Evolutionary conservation across 176 grass and related monocot genomes (phyloP).

Genomic region (Cenchrus purpureus): DNA sequence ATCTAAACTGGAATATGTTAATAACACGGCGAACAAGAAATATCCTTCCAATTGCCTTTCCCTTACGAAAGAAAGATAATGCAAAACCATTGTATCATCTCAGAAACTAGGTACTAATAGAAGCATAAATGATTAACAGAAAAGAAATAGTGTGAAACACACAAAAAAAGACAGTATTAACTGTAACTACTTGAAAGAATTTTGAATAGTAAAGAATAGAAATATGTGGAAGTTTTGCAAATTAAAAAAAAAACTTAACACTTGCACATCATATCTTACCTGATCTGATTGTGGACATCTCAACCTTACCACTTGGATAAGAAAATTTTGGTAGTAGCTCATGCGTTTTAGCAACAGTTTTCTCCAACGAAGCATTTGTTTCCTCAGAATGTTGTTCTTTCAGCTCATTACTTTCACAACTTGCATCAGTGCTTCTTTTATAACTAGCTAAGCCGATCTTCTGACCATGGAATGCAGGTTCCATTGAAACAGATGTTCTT

Average conservation of each 20-base stretch:
- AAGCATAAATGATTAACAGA: neutral
- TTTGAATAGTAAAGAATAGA: neutral
- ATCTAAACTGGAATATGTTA: neutral
- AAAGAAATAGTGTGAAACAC: neutral
- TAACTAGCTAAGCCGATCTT: neutral
- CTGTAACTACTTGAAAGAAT: slow-evolving; percentile 7
- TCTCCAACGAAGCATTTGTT: slow-evolving; percentile 24
- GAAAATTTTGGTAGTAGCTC: slow-evolving; percentile 17
- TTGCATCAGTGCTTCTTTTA: neutral
- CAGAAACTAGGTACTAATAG: neutral
- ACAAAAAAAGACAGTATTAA: slow-evolving; percentile 5
- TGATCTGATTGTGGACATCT: slow-evolving; percentile 50
- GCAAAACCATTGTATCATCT: neutral
- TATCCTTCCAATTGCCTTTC: neutral
- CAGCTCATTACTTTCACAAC: slow-evolving; percentile 15
- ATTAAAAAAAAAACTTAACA: slow-evolving; percentile 16
- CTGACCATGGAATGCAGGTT: slow-evolving; percentile 22
- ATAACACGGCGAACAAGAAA: neutral
- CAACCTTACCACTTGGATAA: slow-evolving; percentile 28
- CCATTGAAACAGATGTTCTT: slow-evolving; percentile 12
- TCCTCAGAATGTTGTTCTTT: slow-evolving; percentile 28
- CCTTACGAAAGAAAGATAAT: neutral
- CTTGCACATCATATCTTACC: slow-evolving; percentile 38
- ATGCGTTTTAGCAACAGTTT: slow-evolving; percentile 26
- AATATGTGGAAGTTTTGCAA: neutral